Evolutionary conservation across 257 asterid genomes (phyloP), one percentile per base, ranked within the genome.

Genomic region (Solanum appendiculatum): DNA sequence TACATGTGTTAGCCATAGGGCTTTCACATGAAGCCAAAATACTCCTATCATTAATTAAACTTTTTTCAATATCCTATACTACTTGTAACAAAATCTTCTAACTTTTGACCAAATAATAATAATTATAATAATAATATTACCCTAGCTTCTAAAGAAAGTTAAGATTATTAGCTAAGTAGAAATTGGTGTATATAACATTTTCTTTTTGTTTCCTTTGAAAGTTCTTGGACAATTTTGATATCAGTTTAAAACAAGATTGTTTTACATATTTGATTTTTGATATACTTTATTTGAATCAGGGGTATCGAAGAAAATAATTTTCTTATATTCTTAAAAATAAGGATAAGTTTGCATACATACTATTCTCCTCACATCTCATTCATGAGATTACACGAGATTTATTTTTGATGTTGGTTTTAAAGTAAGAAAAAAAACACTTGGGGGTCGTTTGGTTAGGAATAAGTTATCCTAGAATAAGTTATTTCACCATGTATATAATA

Each of bases 361-460:
- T 1, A 9, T 9, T 3, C 15, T n/a, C 1, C 10, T 12, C 1
- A 23, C 23, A n/a, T 23, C 10, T 0, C 7, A 60, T 0, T 10
- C 1, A 10, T n/a, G 23, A 60, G 3, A 60, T n/a, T 60, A n/a
- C 11, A 63, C 2, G 7, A 2, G 3, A n/a, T n/a, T 1, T 63
- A 16, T 12, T 60, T 23, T 23, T 23, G 14, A 23, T 23, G 15
- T 60, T 60, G 11, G 16, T 5, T 60, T 60, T 60, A 60, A 23
- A 60, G 10, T 16, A 60, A 60, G 69, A 60, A n/a, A 60, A 10
- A n/a, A n/a, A n/a, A n/a, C n/a, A n/a, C n/a, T n/a, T n/a, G n/a
- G n/a, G n/a, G n/a, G n/a, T n/a, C n/a, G n/a, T n/a, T n/a, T n/a
- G n/a, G n/a, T n/a, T n/a, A n/a, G 9, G 1, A 9, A 40, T 34